Percentiles rank a stretch among this genome's conserved stretches.
Conservation (phyloP, 352 stramenopile species). For the Globisporangium barbulae region DNA sequence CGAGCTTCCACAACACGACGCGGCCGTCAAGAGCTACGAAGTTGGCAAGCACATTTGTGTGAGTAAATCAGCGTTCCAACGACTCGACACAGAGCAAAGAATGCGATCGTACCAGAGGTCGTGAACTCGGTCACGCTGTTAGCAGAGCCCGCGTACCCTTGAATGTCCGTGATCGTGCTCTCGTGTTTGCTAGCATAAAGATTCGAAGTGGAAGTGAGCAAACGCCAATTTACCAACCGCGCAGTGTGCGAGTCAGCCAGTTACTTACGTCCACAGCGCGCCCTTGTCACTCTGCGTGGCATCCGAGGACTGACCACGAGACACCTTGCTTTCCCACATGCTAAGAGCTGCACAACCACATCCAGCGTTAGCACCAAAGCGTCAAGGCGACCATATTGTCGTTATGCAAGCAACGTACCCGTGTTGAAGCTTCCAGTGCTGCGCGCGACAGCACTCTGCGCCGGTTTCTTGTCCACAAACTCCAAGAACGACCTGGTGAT, state of each 20-base stretch:
- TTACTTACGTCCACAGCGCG: constrained; percentile 75
- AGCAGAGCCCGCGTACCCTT: constrained; percentile 50
- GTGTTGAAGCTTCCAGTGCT: constrained; percentile 67
- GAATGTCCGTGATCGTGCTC: constrained; percentile 83
- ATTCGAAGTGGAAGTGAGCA: constrained; percentile 3
- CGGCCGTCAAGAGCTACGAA: constrained; percentile 72
- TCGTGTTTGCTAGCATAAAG: constrained; percentile 64
- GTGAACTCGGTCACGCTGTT: constrained; percentile 74
- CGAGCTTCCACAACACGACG: constrained; percentile 78
- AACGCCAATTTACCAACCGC: background rate
- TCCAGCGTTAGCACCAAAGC: background rate
- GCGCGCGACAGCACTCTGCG: constrained; percentile 46
- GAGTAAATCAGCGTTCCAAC: background rate
- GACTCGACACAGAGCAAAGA: background rate
- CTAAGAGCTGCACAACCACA: constrained; percentile 41
- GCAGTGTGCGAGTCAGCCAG: background rate
- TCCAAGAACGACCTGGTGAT: constrained; percentile 59
- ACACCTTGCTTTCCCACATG: constrained; percentile 86
- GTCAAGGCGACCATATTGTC: background rate
- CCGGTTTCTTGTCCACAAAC: constrained; percentile 76
- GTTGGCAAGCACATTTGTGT: background rate
- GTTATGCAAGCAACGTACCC: constrained; percentile 25
- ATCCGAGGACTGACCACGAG: constrained; percentile 76
- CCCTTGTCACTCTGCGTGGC: constrained; percentile 80
- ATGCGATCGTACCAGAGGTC: constrained; percentile 58